phyloP scores from a whole-genome alignment of 371 early-diverging fungal species.

The Batkoa obscura region DNA sequence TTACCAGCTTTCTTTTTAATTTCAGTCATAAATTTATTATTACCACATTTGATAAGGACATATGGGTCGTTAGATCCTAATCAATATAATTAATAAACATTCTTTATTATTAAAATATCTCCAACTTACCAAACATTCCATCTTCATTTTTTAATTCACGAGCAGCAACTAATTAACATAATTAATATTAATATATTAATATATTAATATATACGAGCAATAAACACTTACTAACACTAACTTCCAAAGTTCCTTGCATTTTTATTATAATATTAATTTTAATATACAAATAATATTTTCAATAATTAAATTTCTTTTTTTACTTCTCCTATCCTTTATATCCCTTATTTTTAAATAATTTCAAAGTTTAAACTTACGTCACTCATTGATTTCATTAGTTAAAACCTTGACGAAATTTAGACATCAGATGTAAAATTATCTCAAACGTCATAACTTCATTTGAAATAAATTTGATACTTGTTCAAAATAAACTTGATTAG shows the following conservation, averaged over 20 bases:
- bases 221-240: conserved; percentile 3
- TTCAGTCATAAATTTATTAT: conserved; percentile 5
- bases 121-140: not conserved
- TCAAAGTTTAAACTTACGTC: no score
- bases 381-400: no score
- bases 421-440: no score
- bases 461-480: no score
- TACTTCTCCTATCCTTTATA: no score
- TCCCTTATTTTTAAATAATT: no score
- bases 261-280: not conserved
- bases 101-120: not conserved
- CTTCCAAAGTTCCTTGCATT: conserved; percentile 1
- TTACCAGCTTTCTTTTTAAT: conserved; percentile 6
- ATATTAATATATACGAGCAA: not conserved
- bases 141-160: conserved; percentile 5
- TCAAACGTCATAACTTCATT: no score
- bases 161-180: not conserved
- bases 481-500: no score
- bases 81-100: not conserved
- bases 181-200: not conserved
- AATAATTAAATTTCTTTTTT: no score
- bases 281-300: not conserved
- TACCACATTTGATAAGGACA: not conserved
- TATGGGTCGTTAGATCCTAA: conserved; percentile 4
- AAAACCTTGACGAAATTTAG: no score